Conservation (phyloP, 257 asterid species). For the Fraxinus quadrangulata region DNA sequence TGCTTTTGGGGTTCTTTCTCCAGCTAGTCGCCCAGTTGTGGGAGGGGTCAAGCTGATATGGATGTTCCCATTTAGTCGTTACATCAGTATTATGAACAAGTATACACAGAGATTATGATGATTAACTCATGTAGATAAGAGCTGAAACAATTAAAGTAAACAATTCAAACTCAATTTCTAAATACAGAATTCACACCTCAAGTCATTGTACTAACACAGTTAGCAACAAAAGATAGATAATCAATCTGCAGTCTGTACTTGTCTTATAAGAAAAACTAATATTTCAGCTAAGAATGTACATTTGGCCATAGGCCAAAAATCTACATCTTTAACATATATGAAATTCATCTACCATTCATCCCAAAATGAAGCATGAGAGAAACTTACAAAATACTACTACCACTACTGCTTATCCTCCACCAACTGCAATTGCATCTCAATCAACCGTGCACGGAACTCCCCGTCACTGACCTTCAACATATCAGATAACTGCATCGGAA, state of each 20-base stretch:
- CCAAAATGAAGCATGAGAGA: neutral
- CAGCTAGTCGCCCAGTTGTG: too few relatives aligned
- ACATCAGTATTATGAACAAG: neutral
- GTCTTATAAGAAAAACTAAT: neutral
- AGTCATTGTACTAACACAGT: neutral
- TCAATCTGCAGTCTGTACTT: neutral
- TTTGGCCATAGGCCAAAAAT: neutral
- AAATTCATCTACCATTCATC: neutral
- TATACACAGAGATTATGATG: neutral
- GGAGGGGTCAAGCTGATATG: neutral
- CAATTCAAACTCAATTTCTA: neutral
- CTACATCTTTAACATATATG: neutral
- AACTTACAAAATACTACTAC: constrained; percentile 34
- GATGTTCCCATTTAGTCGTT: neutral
- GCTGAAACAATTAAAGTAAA: neutral
- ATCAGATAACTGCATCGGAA: constrained; percentile 48
- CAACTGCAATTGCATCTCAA: constrained; percentile 55
- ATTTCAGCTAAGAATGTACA: neutral
- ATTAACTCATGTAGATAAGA: neutral
- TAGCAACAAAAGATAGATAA: neutral
- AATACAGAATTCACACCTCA: neutral
- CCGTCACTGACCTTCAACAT: constrained; percentile 87
- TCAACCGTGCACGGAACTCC: constrained; percentile 56
- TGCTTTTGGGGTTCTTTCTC: too few relatives aligned
- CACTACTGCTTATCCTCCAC: constrained; percentile 33